A percentile compares a stretch with the other conserved stretches of the same genome.
Conservation (phyloP, 495 filamentous ascomycete genomes). For the Hypoxylon perforatum region DNA sequence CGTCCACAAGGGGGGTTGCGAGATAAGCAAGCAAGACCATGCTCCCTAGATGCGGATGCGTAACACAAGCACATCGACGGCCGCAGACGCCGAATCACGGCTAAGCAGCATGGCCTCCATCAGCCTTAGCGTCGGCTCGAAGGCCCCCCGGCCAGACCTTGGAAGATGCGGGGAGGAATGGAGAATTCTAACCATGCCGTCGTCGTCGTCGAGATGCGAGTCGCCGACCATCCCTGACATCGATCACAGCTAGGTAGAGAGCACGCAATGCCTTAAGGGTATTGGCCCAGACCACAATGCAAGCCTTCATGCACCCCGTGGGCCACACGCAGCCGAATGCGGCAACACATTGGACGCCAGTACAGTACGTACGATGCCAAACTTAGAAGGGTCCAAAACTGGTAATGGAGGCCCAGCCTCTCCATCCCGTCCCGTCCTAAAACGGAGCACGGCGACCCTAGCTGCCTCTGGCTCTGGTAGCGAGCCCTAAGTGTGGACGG, state of each 20-base stretch:
- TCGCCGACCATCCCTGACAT: conserved; percentile 20
- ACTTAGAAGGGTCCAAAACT: conserved; percentile 23
- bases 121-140: conserved; percentile 26
- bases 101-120: conserved; percentile 17
- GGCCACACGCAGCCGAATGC: conserved; percentile 20
- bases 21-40: conserved; percentile 31
- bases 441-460: conserved; percentile 7
- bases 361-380: conserved; percentile 21
- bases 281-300: conserved; percentile 12
- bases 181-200: conserved; percentile 14
- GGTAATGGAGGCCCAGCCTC: conserved; percentile 22
- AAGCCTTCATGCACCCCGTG: conserved; percentile 13
- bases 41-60: conserved; percentile 18
- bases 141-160: not conserved
- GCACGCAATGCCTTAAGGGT: conserved; percentile 7
- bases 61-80: conserved; percentile 26
- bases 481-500: conserved; percentile 31
- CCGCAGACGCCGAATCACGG: conserved; percentile 23
- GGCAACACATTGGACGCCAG: conserved; percentile 22
- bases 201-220: conserved; percentile 22
- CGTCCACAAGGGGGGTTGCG: conserved; percentile 14
- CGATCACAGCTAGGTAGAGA: conserved; percentile 8
- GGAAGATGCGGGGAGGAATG: conserved; percentile 12
- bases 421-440: conserved; percentile 32
- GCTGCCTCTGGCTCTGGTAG: conserved; percentile 10